A percentile compares a stretch with the other conserved stretches of the same genome.
Evolutionary conservation across 2,329 filamentous ascomycete genomes (phyloP).

Genomic region (Xylariaceae sp.): DNA sequence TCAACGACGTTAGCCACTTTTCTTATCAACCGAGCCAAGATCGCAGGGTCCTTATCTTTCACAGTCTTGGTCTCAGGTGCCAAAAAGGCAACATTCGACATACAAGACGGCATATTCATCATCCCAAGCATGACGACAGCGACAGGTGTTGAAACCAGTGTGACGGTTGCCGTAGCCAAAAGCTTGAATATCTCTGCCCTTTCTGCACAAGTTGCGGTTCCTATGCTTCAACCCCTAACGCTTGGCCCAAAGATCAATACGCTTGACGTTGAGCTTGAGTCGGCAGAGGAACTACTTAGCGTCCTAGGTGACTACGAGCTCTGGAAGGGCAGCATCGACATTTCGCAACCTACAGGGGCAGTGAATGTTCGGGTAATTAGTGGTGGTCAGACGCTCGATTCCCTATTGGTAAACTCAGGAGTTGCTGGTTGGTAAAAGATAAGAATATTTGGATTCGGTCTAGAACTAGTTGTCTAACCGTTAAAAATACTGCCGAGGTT

Average conservation of each 20-base stretch:
- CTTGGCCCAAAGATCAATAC: constrained; percentile 19
- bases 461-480: no score
- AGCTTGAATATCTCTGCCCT: constrained; percentile 11
- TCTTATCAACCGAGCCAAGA: constrained; percentile 10
- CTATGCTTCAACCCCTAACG: constrained; percentile 22
- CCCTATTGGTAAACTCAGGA: constrained; percentile 20
- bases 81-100: constrained; percentile 12
- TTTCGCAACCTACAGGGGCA: constrained; percentile 19
- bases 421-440: constrained; percentile 27
- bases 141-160: constrained; percentile 6
- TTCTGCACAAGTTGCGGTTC: constrained; percentile 14
- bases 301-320: constrained; percentile 11
- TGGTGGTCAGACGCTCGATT: constrained; percentile 18
- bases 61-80: constrained; percentile 10
- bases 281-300: constrained; percentile 3
- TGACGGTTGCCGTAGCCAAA: constrained; percentile 17
- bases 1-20: constrained; percentile 20
- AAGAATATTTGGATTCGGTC: no score
- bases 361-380: constrained; percentile 21
- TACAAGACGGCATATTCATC: constrained; percentile 18
- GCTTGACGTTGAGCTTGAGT: constrained; percentile 9
- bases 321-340: constrained; percentile 15
- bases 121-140: constrained; percentile 19
- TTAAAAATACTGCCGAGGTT: no score
- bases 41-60: constrained; percentile 17